Conservation (phyloP, 768 basidiomycete species). For the Lactarius tabidus region DNA sequence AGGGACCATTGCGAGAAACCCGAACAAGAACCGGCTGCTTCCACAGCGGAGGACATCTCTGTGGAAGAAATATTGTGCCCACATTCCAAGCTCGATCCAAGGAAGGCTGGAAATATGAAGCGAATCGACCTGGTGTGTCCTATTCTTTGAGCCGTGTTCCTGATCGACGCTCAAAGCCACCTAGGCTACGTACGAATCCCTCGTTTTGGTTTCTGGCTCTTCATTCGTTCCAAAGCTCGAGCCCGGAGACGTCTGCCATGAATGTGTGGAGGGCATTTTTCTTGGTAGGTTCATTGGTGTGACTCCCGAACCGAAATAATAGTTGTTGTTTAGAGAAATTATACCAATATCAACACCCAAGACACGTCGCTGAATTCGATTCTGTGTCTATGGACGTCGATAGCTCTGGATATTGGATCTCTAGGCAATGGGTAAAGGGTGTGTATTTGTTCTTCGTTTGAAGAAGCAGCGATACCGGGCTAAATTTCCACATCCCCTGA, state of each 20-base stretch:
- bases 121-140: constrained; percentile 52
- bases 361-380: constrained; percentile 56
- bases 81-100: constrained; percentile 61
- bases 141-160: background rate
- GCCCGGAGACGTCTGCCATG: constrained; percentile 52
- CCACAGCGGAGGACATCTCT: constrained; percentile 39
- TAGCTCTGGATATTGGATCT: constrained; percentile 60
- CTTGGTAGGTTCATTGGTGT: constrained; percentile 40
- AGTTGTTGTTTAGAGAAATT: constrained; percentile 48
- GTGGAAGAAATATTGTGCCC: constrained; percentile 53
- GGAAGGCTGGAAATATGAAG: constrained; percentile 60
- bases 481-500: background rate
- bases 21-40: background rate
- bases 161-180: constrained; percentile 10
- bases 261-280: constrained; percentile 57
- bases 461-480: constrained; percentile 5
- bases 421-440: constrained; percentile 79
- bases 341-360: constrained; percentile 67
- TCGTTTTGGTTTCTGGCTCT: constrained; percentile 36
- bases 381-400: constrained; percentile 44
- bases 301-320: constrained; percentile 4
- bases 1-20: background rate
- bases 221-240: constrained; percentile 46
- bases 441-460: constrained; percentile 7
- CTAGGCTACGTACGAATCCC: constrained; percentile 45